Conservation (phyloP, 2,329 filamentous ascomycete genomes). For the Aspergillus neoniger region DNA sequence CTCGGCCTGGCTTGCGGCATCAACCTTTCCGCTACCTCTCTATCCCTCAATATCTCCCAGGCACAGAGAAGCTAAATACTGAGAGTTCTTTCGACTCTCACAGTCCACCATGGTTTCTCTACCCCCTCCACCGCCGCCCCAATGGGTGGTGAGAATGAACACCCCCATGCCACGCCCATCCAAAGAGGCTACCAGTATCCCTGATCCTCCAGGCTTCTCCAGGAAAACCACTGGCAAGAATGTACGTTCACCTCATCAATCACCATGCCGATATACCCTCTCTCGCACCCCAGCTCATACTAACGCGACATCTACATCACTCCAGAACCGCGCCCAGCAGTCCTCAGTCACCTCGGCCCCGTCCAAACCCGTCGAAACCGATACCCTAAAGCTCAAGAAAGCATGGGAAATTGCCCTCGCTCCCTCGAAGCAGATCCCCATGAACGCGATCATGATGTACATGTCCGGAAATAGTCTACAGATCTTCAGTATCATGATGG, state of each 20-base stretch:
- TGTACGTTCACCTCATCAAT: too few relatives aligned
- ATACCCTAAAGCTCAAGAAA: conserved; percentile 95
- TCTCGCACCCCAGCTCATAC: not conserved
- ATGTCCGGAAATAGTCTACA: conserved; percentile 98
- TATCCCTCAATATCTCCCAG: not conserved
- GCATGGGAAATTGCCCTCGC: conserved; percentile 96
- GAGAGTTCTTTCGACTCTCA: conserved; percentile 2
- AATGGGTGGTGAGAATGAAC: conserved; percentile 82
- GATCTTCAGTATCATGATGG: conserved; percentile 99
- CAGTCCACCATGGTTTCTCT: conserved; percentile 23
- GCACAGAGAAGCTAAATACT: not conserved
- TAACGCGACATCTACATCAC: not conserved
- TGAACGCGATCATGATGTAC: conserved; percentile 99
- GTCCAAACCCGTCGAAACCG: conserved; percentile 73
- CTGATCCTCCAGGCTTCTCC: conserved; percentile 85
- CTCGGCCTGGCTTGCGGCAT: not conserved
- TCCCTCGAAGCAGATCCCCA: conserved; percentile 89
- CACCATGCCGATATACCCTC: too few relatives aligned
- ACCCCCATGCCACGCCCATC: conserved; percentile 70
- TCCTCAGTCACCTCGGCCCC: conserved; percentile 23
- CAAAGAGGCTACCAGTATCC: conserved; percentile 60
- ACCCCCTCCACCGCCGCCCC: conserved; percentile 57
- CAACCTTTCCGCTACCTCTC: not conserved
- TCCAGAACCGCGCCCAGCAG: conserved; percentile 36
- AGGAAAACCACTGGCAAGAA: conserved; percentile 48